These are phyloP conservation scores for Raddia distichophylla DNA, from an alignment of 176 grass and related monocot species.

Conservation along the genomic window DNA sequence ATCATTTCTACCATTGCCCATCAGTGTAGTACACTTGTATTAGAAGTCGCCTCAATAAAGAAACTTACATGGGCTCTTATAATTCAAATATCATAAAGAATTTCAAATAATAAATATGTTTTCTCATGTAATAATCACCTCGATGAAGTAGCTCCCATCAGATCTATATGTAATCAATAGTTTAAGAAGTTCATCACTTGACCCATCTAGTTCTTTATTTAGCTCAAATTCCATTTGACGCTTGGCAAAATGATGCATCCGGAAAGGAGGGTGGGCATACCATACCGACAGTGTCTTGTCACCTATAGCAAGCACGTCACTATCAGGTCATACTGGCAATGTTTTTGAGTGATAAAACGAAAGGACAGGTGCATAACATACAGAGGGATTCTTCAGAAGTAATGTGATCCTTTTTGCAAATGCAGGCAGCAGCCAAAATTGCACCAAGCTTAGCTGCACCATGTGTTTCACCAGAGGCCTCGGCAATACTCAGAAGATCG, in stretches of 20 bases:
- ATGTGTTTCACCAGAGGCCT: conserved; percentile 44
- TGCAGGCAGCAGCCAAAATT: conserved; percentile 76
- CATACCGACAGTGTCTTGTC: conserved; percentile 63
- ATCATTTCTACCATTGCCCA: neutral
- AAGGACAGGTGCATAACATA: conserved; percentile 52
- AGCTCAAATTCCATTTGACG: conserved; percentile 72
- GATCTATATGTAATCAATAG: conserved; percentile 65
- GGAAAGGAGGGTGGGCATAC: conserved; percentile 74
- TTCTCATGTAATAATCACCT: conserved; percentile 54
- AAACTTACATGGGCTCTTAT: neutral
- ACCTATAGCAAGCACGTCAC: conserved; percentile 42
- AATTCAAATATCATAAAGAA: conserved; percentile 25
- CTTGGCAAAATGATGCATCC: conserved; percentile 80
- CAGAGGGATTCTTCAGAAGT: conserved; percentile 52
- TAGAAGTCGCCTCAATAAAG: conserved; percentile 11
- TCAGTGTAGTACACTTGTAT: neutral
- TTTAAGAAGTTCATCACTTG: conserved; percentile 60
- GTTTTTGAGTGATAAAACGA: conserved; percentile 14
- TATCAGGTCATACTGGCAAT: conserved; percentile 6
- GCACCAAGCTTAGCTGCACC: conserved; percentile 59
- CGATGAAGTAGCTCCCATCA: conserved; percentile 81
- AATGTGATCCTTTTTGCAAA: conserved; percentile 66
- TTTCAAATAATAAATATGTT: neutral
- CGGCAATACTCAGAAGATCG: conserved; percentile 62
- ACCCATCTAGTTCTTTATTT: conserved; percentile 66